Evolutionary conservation across 805 yeast species (phyloP).

Genomic region (Isabelozyma rhagii): DNA sequence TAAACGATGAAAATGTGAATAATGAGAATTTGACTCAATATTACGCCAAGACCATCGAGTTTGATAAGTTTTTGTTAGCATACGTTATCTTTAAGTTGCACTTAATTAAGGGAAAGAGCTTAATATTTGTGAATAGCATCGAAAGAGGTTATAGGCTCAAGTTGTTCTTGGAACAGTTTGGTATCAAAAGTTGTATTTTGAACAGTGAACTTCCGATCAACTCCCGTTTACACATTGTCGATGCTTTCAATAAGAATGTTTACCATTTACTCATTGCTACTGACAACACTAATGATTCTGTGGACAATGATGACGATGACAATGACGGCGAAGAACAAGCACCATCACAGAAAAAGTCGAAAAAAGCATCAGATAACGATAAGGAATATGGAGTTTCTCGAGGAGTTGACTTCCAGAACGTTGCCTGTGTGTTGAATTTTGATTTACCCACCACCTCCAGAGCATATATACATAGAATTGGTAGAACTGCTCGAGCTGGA

Average conservation of each 20-base stretch:
- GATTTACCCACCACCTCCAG: slow-evolving; percentile 89
- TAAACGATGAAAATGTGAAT: slow-evolving; percentile 65
- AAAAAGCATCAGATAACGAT: slow-evolving; percentile 42
- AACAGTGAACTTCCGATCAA: slow-evolving; percentile 92
- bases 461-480: slow-evolving; percentile 89
- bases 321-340: slow-evolving; percentile 27
- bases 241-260: slow-evolving; percentile 87
- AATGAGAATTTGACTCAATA: slow-evolving; percentile 72
- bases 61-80: slow-evolving; percentile 86
- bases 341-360: slow-evolving; percentile 13
- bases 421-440: slow-evolving; percentile 93
- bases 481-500: slow-evolving; percentile 97
- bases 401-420: slow-evolving; percentile 95
- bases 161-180: slow-evolving; percentile 90
- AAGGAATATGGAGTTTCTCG: slow-evolving; percentile 91
- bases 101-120: slow-evolving; percentile 85
- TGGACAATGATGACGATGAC: slow-evolving; percentile 50
- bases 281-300: slow-evolving; percentile 72
- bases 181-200: slow-evolving; percentile 80
- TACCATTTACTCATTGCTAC: slow-evolving; percentile 90
- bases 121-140: slow-evolving; percentile 87
- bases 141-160: slow-evolving; percentile 94
- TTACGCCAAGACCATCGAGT: slow-evolving; percentile 81
- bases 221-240: slow-evolving; percentile 91
- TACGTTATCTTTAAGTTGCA: slow-evolving; percentile 89